phyloP scores from a whole-genome alignment of 371 early-diverging fungal genomes.

The Dichotomocladium elegans region DNA sequence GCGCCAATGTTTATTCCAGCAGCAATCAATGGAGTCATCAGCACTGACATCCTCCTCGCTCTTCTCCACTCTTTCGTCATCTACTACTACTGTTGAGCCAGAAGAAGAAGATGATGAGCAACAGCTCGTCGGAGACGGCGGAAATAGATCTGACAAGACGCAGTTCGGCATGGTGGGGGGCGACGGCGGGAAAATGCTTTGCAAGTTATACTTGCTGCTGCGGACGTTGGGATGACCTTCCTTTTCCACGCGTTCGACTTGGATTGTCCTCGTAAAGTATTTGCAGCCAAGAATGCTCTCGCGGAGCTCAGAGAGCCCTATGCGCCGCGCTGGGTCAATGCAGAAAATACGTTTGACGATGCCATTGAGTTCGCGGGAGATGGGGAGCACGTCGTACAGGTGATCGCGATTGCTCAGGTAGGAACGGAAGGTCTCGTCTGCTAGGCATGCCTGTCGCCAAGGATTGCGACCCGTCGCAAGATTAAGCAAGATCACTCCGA shows the following conservation, averaged over 20 bases:
- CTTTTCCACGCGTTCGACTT: slow-evolving; percentile 22
- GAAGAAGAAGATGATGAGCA: no score
- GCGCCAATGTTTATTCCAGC: no score
- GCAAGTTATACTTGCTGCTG: not conserved
- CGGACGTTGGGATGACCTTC: no score
- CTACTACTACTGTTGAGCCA: no score
- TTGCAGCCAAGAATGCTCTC: slow-evolving; percentile 53
- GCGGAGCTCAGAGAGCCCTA: slow-evolving; percentile 61
- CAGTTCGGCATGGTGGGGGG: slow-evolving; percentile 1
- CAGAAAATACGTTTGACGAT: slow-evolving; percentile 74
- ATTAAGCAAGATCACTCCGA: slow-evolving; percentile 81
- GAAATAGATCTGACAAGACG: not conserved
- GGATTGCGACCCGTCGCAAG: slow-evolving; percentile 75
- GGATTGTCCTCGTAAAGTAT: slow-evolving; percentile 49
- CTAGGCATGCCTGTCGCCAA: slow-evolving; percentile 71
- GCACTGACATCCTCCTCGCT: no score
- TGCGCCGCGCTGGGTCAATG: slow-evolving; percentile 66
- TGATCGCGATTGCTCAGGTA: slow-evolving; percentile 59
- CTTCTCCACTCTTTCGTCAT: no score
- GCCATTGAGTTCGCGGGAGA: slow-evolving; percentile 66
- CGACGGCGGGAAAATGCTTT: slow-evolving; percentile 3
- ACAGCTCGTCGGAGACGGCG: no score
- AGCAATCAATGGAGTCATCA: no score
- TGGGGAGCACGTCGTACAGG: slow-evolving; percentile 62
- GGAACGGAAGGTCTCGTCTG: slow-evolving; percentile 73